phyloP scores from a whole-genome alignment of 257 asterid species.

The Nicotiana otophora region DNA sequence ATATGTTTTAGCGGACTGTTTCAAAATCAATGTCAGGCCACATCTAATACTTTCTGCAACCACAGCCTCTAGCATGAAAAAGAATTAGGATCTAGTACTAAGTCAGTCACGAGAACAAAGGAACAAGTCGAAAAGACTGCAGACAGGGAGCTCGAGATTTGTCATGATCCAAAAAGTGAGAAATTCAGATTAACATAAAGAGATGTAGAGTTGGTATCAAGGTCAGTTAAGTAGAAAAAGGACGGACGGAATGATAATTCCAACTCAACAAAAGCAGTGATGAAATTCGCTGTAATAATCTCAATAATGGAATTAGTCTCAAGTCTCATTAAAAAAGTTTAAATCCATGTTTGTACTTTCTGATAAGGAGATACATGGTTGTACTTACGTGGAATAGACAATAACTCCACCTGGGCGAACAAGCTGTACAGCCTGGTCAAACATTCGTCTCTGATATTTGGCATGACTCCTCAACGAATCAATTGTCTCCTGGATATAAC shows the following conservation, averaged over 20 bases:
- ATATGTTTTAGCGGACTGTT: not conserved
- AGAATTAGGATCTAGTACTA: not conserved
- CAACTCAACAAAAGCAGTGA: not conserved
- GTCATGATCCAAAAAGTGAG: not conserved
- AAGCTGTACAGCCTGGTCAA: slow-evolving; percentile 97
- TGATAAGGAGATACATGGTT: not conserved
- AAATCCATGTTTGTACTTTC: slow-evolving; percentile 22
- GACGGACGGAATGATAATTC: not conserved
- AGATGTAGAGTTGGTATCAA: not conserved
- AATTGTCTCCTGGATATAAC: slow-evolving; percentile 54
- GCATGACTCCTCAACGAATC: slow-evolving; percentile 81
- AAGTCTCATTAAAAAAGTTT: not conserved
- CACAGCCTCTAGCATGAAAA: not conserved
- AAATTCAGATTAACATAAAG: not conserved
- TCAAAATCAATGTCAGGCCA: not conserved
- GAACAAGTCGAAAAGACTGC: not conserved
- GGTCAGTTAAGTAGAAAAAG: not conserved
- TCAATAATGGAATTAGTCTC: not conserved
- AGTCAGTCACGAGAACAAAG: not conserved
- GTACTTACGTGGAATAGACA: slow-evolving; percentile 90
- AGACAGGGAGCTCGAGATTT: not conserved
- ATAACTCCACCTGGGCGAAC: slow-evolving; percentile 96
- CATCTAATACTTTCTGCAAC: not conserved
- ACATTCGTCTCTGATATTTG: slow-evolving; percentile 83
- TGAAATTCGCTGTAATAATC: not conserved